Conservation (phyloP, 257 asterid species). For the Ocimum tenuiflorum region DNA sequence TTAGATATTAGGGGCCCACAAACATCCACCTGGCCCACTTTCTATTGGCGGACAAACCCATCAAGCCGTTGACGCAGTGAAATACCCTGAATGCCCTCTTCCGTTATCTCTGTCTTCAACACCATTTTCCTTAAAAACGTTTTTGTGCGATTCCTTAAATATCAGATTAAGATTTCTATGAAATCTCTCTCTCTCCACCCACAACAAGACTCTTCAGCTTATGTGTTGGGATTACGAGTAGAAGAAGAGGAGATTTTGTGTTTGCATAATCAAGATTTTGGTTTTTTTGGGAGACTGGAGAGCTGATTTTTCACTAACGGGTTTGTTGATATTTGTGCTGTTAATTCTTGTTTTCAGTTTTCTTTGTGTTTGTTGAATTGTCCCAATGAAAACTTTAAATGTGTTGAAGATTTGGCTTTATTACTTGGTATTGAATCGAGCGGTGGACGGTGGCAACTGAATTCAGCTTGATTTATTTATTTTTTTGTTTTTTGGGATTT, state of each 20-base stretch:
- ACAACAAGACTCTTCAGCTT: neutral
- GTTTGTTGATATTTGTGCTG: neutral
- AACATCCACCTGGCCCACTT: conserved; percentile 14
- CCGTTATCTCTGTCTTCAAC: conserved; percentile 34
- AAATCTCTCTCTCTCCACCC: neutral
- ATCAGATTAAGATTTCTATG: conserved; percentile 12
- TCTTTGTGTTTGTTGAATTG: no score
- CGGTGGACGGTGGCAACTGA: neutral
- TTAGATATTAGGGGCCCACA: conserved; percentile 10
- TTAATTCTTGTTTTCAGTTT: neutral
- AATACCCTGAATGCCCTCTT: conserved; percentile 27
- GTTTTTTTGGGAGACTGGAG: neutral
- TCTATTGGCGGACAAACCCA: conserved; percentile 15
- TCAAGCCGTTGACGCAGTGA: conserved; percentile 13
- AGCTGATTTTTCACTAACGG: conserved; percentile 13
- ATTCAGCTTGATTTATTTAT: neutral
- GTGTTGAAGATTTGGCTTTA: neutral
- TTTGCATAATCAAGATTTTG: conserved; percentile 6
- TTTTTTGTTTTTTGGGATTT: neutral
- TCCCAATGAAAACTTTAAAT: neutral
- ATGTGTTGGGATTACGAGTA: neutral
- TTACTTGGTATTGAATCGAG: neutral
- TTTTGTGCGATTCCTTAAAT: conserved; percentile 1
- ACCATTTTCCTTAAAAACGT: conserved; percentile 11
- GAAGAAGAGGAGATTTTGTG: neutral